Evolutionary conservation across 1,284 basidiomycete species (phyloP), one percentile per base, ranked within the genome.

Genomic region (Puccinia coronata): DNA sequence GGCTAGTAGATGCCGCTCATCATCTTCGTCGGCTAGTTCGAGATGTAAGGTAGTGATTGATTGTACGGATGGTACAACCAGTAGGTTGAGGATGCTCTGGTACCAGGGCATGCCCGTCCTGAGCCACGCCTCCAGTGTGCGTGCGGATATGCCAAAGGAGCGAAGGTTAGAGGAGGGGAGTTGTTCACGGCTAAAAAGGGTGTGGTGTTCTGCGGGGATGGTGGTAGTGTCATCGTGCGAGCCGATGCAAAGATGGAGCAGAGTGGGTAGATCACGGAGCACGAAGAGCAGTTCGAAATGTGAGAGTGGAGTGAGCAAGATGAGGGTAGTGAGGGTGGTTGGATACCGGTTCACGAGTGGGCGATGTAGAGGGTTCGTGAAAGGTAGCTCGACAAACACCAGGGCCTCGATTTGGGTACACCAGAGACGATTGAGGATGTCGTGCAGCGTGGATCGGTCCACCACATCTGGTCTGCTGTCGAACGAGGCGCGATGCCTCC

Each of bases 151-250:
- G 3, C 78, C 78, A 53, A 80, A 80, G 36, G 78, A 80, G 25
- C 39, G 67, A 14, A 80, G 67, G 34, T 80, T 80, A 8, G 78
- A 65, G 28, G 78, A 80, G 28, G 78, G 78, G 34, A 80, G 55
- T 49, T 80, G 78, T 16, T 80, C 78, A 8, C 78, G 67, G 65
- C 69, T 73, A n/a, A 80, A 80, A n/a, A 80, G 78, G n/a, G 78
- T 80, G n/a, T 72, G 78, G 28, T 80, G 67, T 53, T 61, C 78
- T 11, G 53, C 78, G 2, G 78, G 78, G 18, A 57, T 57, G 16
- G 51, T 43, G 11, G 70, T 25, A 12, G 78, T 71, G 47, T 80
- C 78, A 49, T 80, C 78, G 31, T 70, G 69, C 1, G 78, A 80
- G 8, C 78, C 78, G 31, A 80, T 80, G 34, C 78, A 80, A 39